Conservation (phyloP, 768 basidiomycete species). For the Suillus subluteus region DNA sequence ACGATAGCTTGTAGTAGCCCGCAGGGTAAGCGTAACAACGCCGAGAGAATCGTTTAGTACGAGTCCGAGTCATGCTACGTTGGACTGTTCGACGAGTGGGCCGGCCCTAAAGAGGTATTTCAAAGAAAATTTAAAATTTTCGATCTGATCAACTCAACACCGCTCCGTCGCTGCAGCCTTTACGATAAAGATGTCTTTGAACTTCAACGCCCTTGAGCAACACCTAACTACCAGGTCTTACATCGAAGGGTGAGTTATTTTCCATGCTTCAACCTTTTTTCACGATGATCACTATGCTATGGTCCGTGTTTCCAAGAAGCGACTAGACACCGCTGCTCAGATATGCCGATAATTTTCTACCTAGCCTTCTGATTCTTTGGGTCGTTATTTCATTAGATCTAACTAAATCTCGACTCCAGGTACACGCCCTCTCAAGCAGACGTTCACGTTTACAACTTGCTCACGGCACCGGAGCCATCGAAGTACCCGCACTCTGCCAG, state of each 20-base stretch:
- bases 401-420: constrained; percentile 43
- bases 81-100: not conserved
- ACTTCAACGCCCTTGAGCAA: constrained; percentile 76
- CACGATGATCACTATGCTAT: constrained; percentile 78
- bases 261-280: constrained; percentile 15
- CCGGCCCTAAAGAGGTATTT: constrained; percentile 38
- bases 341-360: constrained; percentile 71
- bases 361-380: constrained; percentile 70
- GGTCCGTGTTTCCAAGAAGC: constrained; percentile 98
- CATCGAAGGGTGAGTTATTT: constrained; percentile 81
- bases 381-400: constrained; percentile 9
- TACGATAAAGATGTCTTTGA: constrained; percentile 57
- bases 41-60: not conserved
- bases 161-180: not conserved
- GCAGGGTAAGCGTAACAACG: not conserved
- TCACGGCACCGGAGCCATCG: constrained; percentile 67
- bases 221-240: constrained; percentile 90
- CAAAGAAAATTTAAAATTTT: constrained; percentile 18
- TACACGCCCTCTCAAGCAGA: constrained; percentile 94
- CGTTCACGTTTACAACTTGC: constrained; percentile 86
- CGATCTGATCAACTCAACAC: constrained; percentile 16
- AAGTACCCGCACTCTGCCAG: constrained; percentile 75
- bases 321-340: constrained; percentile 88
- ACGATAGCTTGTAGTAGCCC: not conserved
- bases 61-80: not conserved